Percentiles rank a stretch among this genome's conserved stretches.
Evolutionary conservation across 768 basidiomycete genomes (phyloP).

Genomic region (Cystobasidium tubakii): DNA sequence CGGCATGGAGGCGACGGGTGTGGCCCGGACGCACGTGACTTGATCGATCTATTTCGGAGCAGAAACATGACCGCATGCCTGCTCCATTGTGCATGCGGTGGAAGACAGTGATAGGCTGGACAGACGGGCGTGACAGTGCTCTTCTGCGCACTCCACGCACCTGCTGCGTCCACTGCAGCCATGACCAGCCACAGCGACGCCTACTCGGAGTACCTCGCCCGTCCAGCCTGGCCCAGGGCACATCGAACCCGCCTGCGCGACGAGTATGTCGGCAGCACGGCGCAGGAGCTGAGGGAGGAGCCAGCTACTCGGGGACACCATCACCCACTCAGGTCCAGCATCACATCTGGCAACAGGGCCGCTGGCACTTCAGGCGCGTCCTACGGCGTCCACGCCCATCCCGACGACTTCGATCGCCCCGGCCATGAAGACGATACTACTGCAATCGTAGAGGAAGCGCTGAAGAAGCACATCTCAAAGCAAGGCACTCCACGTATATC

Average conservation of each 20-base stretch:
- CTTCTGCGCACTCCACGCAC: too few species aligned
- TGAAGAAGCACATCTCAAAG: not conserved
- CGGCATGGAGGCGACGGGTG: too few species aligned
- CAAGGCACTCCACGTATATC: not conserved
- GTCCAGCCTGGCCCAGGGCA: conserved; percentile 18
- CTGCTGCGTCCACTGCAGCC: too few species aligned
- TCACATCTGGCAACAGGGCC: not conserved
- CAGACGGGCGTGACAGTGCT: too few species aligned
- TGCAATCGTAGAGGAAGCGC: not conserved
- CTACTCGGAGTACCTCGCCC: not conserved
- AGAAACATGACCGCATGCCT: too few species aligned
- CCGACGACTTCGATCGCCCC: conserved; percentile 15
- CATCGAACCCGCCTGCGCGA: not conserved
- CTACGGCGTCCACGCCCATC: not conserved
- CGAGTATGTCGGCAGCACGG: not conserved
- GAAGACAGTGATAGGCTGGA: too few species aligned
- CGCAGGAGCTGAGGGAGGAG: not conserved
- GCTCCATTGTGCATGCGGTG: too few species aligned
- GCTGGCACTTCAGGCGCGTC: conserved; percentile 4
- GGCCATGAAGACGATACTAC: too few species aligned
- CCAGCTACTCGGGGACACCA: not conserved
- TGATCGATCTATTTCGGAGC: too few species aligned
- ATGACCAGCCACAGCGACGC: not conserved
- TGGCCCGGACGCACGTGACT: too few species aligned
- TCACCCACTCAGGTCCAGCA: not conserved